Conservation (phyloP, 2,329 filamentous ascomycete genomes). For the Fusarium torulosum region DNA sequence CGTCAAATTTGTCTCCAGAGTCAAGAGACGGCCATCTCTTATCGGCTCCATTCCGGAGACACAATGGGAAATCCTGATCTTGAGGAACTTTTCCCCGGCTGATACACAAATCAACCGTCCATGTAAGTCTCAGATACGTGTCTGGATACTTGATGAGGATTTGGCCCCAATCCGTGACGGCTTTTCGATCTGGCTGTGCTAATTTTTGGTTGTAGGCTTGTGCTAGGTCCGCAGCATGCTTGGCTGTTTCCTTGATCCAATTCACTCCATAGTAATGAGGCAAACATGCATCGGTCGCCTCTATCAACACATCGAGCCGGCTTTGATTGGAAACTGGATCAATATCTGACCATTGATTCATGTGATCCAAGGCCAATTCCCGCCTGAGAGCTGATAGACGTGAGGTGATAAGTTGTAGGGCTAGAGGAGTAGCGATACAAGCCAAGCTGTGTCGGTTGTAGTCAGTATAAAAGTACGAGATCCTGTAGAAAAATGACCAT, state of each 20-base stretch:
- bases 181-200: not conserved
- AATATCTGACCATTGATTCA: not conserved
- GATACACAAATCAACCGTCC: constrained; percentile 1
- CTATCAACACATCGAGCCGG: not conserved
- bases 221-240: not conserved
- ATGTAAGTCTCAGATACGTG: not conserved
- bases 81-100: not conserved
- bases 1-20: not conserved
- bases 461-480: not conserved
- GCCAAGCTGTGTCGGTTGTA: rapidly evolving
- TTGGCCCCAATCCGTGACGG: not conserved
- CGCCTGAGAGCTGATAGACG: not conserved
- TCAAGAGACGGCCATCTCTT: not conserved
- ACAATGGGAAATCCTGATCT: not conserved
- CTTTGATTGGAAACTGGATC: not conserved
- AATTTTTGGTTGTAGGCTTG: not conserved
- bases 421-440: constrained; percentile 2
- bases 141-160: not conserved
- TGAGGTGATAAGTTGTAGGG: not conserved
- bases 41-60: not conserved
- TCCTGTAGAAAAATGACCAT: rapidly evolving
- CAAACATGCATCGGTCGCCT: not conserved
- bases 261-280: not conserved
- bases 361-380: not conserved
- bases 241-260: constrained; percentile 1